Conservation (phyloP, 108 stramenopile species). For the Fistulifera pelliculosa region DNA sequence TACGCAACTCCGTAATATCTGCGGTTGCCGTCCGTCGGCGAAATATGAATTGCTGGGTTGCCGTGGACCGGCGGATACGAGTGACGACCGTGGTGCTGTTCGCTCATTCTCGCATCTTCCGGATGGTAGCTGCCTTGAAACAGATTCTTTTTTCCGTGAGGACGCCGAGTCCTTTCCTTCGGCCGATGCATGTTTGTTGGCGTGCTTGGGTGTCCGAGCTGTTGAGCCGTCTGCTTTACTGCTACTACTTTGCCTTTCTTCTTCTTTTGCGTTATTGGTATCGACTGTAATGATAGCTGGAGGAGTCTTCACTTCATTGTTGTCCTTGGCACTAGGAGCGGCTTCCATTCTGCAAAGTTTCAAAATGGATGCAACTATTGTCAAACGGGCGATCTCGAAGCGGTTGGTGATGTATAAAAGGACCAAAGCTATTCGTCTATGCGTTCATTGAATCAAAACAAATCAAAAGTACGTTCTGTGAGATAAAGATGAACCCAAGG, state of each 20-base stretch:
- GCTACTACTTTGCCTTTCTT: neutral
- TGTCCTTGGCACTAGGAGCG: too few species aligned
- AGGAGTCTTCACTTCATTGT: neutral
- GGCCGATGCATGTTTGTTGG: conserved; percentile 39
- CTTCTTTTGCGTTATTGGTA: neutral
- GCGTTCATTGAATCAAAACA: too few species aligned
- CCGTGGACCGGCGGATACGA: neutral
- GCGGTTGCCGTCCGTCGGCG: neutral
- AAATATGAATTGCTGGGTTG: conserved; percentile 1
- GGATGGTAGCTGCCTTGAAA: neutral
- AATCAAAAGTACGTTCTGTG: too few species aligned
- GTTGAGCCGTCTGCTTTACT: conserved; percentile 9
- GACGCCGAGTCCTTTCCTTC: conserved; percentile 21
- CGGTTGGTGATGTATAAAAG: too few species aligned
- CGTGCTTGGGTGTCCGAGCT: conserved; percentile 50
- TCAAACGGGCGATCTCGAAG: too few species aligned
- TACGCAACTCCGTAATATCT: neutral
- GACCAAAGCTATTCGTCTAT: too few species aligned
- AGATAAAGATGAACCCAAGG: too few species aligned
- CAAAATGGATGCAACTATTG: too few species aligned
- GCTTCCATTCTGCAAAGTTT: too few species aligned
- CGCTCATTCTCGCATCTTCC: neutral
- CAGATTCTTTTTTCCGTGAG: conserved; percentile 21
- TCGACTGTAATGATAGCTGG: conserved; percentile 23
- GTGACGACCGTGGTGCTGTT: neutral